A percentile compares a stretch with the other conserved stretches of the same genome.
These are phyloP conservation scores for Nakazawaea molendinolei DNA, from an alignment of 805 yeast species.

Conservation along the genomic window DNA sequence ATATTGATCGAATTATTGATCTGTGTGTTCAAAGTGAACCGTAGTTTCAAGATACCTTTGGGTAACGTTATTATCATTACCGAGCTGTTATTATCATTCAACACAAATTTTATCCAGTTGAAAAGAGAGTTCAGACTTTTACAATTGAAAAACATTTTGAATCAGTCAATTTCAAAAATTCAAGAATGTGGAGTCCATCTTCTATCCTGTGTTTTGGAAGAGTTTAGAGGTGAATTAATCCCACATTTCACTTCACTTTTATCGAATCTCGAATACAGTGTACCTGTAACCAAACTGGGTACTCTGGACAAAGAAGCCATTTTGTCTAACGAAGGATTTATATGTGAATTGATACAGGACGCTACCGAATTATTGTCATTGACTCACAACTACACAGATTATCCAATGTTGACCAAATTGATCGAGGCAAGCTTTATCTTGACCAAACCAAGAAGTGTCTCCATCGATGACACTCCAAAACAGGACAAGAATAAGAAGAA, in stretches of 20 bases:
- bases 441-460: constrained; percentile 29
- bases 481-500: constrained; percentile 16
- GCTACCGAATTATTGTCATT: constrained; percentile 20
- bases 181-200: constrained; percentile 40
- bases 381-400: constrained; percentile 32
- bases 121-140: constrained; percentile 55
- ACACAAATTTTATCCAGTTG: constrained; percentile 46
- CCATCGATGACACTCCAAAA: constrained; percentile 9
- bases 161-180: constrained; percentile 33
- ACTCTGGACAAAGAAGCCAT: constrained; percentile 30
- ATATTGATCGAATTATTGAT: constrained; percentile 38
- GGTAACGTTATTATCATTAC: constrained; percentile 46
- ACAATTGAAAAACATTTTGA: constrained; percentile 36
- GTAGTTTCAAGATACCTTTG: constrained; percentile 51
- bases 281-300: constrained; percentile 41
- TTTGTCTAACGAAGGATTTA: constrained; percentile 23
- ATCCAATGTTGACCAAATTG: constrained; percentile 45
- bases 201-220: constrained; percentile 28
- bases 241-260: constrained; percentile 47
- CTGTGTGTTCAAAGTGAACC: constrained; percentile 37
- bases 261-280: constrained; percentile 46
- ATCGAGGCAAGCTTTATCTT: constrained; percentile 49
- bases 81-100: constrained; percentile 51
- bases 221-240: constrained; percentile 29
- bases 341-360: constrained; percentile 24